Evolutionary conservation across 805 yeast genomes (phyloP), one percentile per base, ranked within the genome.

Genomic region (Candida vaughaniae): DNA sequence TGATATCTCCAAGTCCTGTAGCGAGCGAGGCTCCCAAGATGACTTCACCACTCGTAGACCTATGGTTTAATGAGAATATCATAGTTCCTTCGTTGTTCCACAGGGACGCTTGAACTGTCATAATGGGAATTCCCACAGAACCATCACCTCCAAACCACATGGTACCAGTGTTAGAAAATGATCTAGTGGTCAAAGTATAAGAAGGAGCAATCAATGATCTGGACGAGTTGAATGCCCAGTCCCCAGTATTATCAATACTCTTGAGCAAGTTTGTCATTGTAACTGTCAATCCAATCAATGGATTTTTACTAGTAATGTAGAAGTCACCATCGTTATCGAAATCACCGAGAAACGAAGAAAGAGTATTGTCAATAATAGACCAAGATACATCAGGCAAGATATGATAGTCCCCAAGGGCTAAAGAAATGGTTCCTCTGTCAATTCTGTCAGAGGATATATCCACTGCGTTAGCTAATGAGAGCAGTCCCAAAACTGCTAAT

Each of bases 201-300:
- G 31, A 17, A 14, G 55, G 53, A 22, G 49, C 37, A n/a, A 41
- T 25, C 9, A 42, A 14, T 3, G 48, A 39, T 20, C 25, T 26
- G 6, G 38, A 30, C 3, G 56, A 38, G 30, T 49, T 43, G 37
- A 48, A 52, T 16, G 48, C 39, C 36, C 51, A 39, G 16, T 35
- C 42, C n/a, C 62, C 62, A 25, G 45, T 20, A 30, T 56, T 56
- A 4, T 28, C 31, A 29, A 54, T 40, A n/a, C 37, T 14, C n/a
- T 41, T 35, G 5, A 38, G 10, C 7, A 36, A n/a, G 22, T 42
- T 42, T 2, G 35, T 16, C 3, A 44, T 35, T 14, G 36, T 31
- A 9, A 49, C 48, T 3, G 41, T 38, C 30, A 52, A 41, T 9
- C 47, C 50, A 28, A 49, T 16, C 8, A 41, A 16, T 9, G 22